Evolutionary conservation across 1,284 basidiomycete genomes (phyloP), one percentile per base, ranked within the genome.

Genomic region (Ganoderma sinense): DNA sequence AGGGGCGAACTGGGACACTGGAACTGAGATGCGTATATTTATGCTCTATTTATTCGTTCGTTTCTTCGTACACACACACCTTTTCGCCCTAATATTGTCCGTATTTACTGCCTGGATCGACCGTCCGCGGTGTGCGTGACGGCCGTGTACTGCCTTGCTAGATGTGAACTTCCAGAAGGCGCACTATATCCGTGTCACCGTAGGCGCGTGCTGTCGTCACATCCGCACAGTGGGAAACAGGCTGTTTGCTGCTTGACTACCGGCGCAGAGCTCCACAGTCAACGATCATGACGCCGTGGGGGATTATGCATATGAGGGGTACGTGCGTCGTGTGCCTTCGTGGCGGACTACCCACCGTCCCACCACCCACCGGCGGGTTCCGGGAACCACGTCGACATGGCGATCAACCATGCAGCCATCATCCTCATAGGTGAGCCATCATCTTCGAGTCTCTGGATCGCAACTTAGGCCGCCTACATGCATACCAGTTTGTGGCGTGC

Each of bases 371-470:
- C 53, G 29, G 53, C 53, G 53, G 53, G 53, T 56, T 33, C 48
- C 48, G 48, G 48, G 48, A 26, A 51, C 48, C 23, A 51, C 48
- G 48, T 29, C 53, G 53, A 56, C 53, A 56, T 56, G 53, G 53
- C 29, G 29, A 56, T 56, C 53, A 33, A 56, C 31, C 14, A 3
- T 16, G 29, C 53, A 20, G 53, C 53, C 29, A 33, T 56, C 31
- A 33, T 56, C 14, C 53, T 56, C 26, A 56, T 56, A 13, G 31
- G 53, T 56, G 53, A 6, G 53, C 29, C 10, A 56, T 56, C 29
- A 56, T 56, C 29, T 20, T 56, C 53, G 5, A 56, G 53, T 56
- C 53, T 56, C 4, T 56, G 18, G 10, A 20, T 31, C 53, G 18
- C 5, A 33, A 33, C 48, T 51, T 2, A 51, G 29, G 13, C 8